Conservation (phyloP, 108 stramenopile genomes). For the Cyclotella cryptica region DNA sequence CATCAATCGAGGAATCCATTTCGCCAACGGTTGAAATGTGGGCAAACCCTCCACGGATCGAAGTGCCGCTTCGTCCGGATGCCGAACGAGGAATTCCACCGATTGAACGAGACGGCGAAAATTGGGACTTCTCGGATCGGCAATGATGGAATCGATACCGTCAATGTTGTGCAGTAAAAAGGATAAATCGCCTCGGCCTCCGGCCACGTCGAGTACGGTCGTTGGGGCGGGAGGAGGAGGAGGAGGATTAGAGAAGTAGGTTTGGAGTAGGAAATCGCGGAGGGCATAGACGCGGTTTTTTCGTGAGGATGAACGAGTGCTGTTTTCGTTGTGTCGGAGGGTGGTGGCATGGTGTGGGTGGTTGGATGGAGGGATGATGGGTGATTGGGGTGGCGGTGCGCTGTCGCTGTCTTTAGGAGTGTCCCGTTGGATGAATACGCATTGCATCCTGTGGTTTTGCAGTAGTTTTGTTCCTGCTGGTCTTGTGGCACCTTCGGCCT, state of each 20-base stretch:
- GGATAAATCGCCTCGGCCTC: constrained; percentile 85
- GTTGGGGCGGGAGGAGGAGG: constrained; percentile 26
- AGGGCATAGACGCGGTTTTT: constrained; percentile 75
- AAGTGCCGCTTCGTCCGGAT: constrained; percentile 65
- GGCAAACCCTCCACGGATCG: constrained; percentile 57
- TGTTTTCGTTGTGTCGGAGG: constrained; percentile 37
- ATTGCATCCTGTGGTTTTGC: too few species aligned
- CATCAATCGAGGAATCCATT: constrained; percentile 49
- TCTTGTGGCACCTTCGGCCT: too few species aligned
- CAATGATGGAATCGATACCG: constrained; percentile 64
- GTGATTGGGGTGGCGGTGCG: too few species aligned
- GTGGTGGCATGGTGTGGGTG: background rate
- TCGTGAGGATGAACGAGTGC: constrained; percentile 62
- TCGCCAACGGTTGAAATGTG: constrained; percentile 74
- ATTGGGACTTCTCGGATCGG: constrained; percentile 72
- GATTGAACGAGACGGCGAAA: constrained; percentile 58
- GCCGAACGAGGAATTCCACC: constrained; percentile 51
- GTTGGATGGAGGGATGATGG: too few species aligned
- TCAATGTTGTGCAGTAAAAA: constrained; percentile 71
- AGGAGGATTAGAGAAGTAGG: too few species aligned
- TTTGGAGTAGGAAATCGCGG: constrained; percentile 64
- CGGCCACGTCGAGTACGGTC: constrained; percentile 81
- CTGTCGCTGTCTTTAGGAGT: too few species aligned
- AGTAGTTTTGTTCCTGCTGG: too few species aligned
- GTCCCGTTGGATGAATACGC: too few species aligned